A percentile compares a stretch with the other conserved stretches of the same genome.
Conservation (phyloP, 176 grass and related monocot genomes). For the Luzula sylvatica region DNA sequence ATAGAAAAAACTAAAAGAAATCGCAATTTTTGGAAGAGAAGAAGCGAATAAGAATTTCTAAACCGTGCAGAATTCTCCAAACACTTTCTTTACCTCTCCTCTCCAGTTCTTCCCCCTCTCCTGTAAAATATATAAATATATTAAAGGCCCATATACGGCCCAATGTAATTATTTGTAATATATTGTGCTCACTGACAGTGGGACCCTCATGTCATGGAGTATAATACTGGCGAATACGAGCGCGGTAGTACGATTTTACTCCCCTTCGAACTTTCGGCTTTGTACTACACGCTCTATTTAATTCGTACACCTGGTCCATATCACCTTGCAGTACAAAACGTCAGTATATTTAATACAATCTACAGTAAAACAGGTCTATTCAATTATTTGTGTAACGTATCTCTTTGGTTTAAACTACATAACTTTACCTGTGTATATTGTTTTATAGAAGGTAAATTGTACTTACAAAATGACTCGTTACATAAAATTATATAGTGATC, state of each 20-base stretch:
- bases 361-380: too few relatives aligned
- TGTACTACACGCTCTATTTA: not conserved
- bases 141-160: not conserved
- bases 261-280: not conserved
- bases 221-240: not conserved
- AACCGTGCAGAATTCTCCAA: not conserved
- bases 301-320: not conserved
- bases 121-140: not conserved
- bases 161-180: too few relatives aligned
- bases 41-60: slow-evolving; percentile 11
- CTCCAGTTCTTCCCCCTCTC: not conserved
- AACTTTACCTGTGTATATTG: too few relatives aligned
- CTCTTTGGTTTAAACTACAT: too few relatives aligned
- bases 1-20: not conserved
- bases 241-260: slow-evolving; percentile 14
- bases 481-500: not conserved
- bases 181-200: too few relatives aligned
- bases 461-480: not conserved
- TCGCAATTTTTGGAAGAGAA: not conserved
- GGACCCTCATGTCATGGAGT: not conserved
- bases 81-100: not conserved
- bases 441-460: not conserved
- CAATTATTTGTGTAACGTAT: too few relatives aligned
- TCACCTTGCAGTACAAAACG: not conserved
- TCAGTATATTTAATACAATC: too few relatives aligned